Base-by-base conservation (phyloP, 495 filamentous ascomycete species). In the Sabuloglossum arenarium region DNA sequence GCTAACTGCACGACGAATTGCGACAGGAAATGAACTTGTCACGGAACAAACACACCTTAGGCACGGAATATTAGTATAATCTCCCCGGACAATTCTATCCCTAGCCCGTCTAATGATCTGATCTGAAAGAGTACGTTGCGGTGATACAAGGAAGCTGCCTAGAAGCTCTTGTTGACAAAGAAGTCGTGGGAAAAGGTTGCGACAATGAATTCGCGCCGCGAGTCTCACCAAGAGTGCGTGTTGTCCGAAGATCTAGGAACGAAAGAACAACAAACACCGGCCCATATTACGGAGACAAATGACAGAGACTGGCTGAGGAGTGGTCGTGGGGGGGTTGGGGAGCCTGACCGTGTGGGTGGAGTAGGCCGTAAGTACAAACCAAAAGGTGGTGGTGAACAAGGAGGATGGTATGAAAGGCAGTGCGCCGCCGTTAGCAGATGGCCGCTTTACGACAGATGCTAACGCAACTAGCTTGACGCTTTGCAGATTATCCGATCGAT, bases 291-390 rank as follows among this genome's bases (percentile, higher is more conserved):
- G 39, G 39, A 21, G 39, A n/a, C 39, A 10, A 43, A 43, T 43
- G 39, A 23, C 16, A 43, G 4, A 23, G n/a, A 43, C 0, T 1
- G n/a, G 1, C 39, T 2, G 39, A 37, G 34, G 11, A 37, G 34
- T 43, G 6, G 85, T 82, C 59, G 80, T 79, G 16, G 82, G 74
- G 80, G 55, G 78, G 80, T 79, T 14, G 82, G 74, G 80, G 55
- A 79, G 79, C 59, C 39, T 74, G 83, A 51, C 78, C 77, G 14
- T 76, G 76, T 32, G 79, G 79, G 3, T 86, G 84, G 61, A 77
- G 75, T 3, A 16, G 80, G 84, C 21, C 64, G 12, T 86, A 84
- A 32, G 30, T 32, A 32, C 30, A 11, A 11, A 32, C 5, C 11
- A 4, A 23, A 43, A n/a, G 39, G 39, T n/a, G 39, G 39, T 43